Base-by-base conservation (phyloP, 352 stramenopile genomes). In the Pythium brachiatum region DNA sequence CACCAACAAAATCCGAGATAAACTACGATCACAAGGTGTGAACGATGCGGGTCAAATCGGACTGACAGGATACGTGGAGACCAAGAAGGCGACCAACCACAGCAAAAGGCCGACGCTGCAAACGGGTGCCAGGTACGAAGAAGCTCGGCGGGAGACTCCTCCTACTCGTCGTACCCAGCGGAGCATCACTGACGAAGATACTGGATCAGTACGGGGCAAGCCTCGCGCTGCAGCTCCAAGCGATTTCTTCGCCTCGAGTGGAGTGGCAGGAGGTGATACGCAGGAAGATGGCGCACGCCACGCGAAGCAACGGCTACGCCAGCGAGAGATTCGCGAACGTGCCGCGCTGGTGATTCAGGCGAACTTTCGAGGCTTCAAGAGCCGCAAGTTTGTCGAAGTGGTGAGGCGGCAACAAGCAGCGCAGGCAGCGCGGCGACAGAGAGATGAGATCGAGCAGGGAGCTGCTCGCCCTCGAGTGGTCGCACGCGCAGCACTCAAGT, bases 261-360 rank as follows among this genome's bases (percentile, higher is more conserved):
- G 25, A 34, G 16, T 15, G 21, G 12, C 0, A 53, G 16, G 29
- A 2, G 13, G 29, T 16, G 21, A 7, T 13, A 44, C 27, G 18
- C 25, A 36, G 23, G 18, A 41, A 25, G 34, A 21, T 7, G 29
- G 11, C 16, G 18, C n/a, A 47, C 6, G n/a, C 27, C 2, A 29
- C 8, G 25, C 27, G 4, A 47, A 39, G 5, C 46, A 46, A 11
- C 55, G 18, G 7, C 50, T 53, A 11, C 46, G 66, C 7, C 65
- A 75, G 34, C 57, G 56, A 3, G 60, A 86, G 41, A 62, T 63
- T 52, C 78, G 78, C 6, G 70, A 78, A 13, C 58, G 55, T 25
- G 79, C 79, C 3, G 73, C 79, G 2, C 53, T 69, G 46, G 34
- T 72, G 7, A 84, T 88, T 36, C 79, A 88, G 57, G 36, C 68